Percentiles rank a stretch among this genome's conserved stretches.
Conservation (phyloP, 2,329 filamentous ascomycete genomes). For the Coleophoma cylindrospora region DNA sequence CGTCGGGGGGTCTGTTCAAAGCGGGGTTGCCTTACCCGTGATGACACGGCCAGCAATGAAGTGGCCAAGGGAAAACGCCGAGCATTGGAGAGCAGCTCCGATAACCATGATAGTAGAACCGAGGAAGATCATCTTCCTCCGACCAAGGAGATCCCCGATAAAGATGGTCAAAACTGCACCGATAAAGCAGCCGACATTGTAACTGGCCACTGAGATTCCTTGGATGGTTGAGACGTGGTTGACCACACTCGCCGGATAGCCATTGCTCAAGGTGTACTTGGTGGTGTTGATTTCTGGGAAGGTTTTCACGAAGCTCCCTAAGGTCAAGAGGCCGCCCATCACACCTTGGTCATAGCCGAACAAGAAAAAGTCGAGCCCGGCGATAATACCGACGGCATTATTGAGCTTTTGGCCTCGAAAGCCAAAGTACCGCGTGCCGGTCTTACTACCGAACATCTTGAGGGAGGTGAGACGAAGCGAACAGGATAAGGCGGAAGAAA, state of each 20-base stretch:
- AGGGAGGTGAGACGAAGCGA: slow-evolving; percentile 16
- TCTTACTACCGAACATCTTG: slow-evolving; percentile 28
- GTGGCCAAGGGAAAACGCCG: slow-evolving; percentile 40
- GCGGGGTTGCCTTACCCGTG: slow-evolving; percentile 16
- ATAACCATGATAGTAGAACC: slow-evolving; percentile 54
- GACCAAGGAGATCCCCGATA: slow-evolving; percentile 51
- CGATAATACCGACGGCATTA: slow-evolving; percentile 65
- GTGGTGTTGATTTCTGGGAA: slow-evolving; percentile 23
- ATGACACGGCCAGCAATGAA: slow-evolving; percentile 48
- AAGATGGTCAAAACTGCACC: slow-evolving; percentile 41
- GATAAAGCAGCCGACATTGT: slow-evolving; percentile 55
- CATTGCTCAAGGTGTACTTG: slow-evolving; percentile 6
- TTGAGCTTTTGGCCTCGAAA: slow-evolving; percentile 61
- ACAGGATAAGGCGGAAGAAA: not conserved
- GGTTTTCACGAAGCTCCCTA: slow-evolving; percentile 45
- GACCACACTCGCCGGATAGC: not conserved
- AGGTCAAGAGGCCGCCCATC: slow-evolving; percentile 67
- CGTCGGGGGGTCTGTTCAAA: not conserved
- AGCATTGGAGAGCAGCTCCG: slow-evolving; percentile 41
- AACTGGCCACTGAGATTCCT: slow-evolving; percentile 49
- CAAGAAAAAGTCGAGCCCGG: slow-evolving; percentile 65
- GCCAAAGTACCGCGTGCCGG: slow-evolving; percentile 48
- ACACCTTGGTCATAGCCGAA: slow-evolving; percentile 65
- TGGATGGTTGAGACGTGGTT: slow-evolving; percentile 22
- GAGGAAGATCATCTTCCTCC: slow-evolving; percentile 50